phyloP scores from a whole-genome alignment of 2,329 filamentous ascomycete species.

The Gnomoniopsis smithogilvyi region DNA sequence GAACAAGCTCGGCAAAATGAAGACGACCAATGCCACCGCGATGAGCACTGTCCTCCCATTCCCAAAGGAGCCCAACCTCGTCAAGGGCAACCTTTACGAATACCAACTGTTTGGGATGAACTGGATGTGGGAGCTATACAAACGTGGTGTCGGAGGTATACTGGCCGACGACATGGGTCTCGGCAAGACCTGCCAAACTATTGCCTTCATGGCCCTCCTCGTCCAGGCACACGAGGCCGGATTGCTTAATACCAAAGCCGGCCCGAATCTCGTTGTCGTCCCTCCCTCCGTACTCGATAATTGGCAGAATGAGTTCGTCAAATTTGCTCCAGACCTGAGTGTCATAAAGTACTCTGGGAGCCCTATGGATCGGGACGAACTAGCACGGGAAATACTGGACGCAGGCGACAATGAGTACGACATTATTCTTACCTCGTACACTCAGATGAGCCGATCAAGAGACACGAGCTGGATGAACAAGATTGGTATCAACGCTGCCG shows the following conservation, averaged over 20 bases:
- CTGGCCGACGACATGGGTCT: slow-evolving; percentile 96
- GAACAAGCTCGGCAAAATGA: slow-evolving; percentile 42
- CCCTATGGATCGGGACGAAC: slow-evolving; percentile 63
- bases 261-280: slow-evolving; percentile 83
- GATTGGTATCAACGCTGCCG: slow-evolving; percentile 51
- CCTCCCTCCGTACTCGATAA: slow-evolving; percentile 94
- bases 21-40: slow-evolving; percentile 23
- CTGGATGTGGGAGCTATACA: slow-evolving; percentile 84
- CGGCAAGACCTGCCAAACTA: slow-evolving; percentile 96
- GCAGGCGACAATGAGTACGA: slow-evolving; percentile 16
- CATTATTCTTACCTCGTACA: slow-evolving; percentile 31
- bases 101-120: slow-evolving; percentile 95
- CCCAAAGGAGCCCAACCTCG: slow-evolving; percentile 66
- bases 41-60: slow-evolving; percentile 42
- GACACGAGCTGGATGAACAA: slow-evolving; percentile 49
- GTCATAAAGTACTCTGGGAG: slow-evolving; percentile 70
- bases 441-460: slow-evolving; percentile 51
- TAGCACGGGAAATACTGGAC: slow-evolving; percentile 51
- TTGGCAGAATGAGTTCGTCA: slow-evolving; percentile 86
- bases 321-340: slow-evolving; percentile 74
- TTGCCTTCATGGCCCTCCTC: slow-evolving; percentile 83
- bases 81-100: slow-evolving; percentile 82
- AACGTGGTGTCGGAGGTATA: slow-evolving; percentile 79
- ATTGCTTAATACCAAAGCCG: slow-evolving; percentile 35
- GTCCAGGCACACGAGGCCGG: slow-evolving; percentile 56